phyloP scores from a whole-genome alignment of 306 rosid genomes.

The Vigna hirtella region DNA sequence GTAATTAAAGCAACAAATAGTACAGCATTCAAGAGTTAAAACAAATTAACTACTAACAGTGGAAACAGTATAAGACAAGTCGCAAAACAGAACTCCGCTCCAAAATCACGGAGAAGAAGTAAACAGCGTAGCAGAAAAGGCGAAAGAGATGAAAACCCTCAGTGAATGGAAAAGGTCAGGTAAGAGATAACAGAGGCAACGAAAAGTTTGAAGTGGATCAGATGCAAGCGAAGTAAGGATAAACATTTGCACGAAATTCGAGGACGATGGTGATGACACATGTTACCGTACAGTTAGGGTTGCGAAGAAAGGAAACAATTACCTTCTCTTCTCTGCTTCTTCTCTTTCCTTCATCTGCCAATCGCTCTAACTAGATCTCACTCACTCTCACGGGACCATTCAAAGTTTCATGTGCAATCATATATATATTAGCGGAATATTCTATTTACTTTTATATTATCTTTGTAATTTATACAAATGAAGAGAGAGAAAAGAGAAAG shows the following conservation, averaged over 20 bases:
- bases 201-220: slow-evolving; percentile 49
- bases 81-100: neutral
- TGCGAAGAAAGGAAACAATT: slow-evolving; percentile 43
- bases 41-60: neutral
- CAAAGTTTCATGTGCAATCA: neutral
- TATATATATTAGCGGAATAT: neutral
- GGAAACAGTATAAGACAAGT: neutral
- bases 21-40: neutral
- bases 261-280: slow-evolving; percentile 45
- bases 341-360: slow-evolving; percentile 23
- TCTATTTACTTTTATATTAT: neutral
- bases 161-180: neutral
- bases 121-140: neutral
- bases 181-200: neutral
- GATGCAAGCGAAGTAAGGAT: neutral
- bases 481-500: neutral
- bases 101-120: neutral
- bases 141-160: neutral
- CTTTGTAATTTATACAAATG: neutral
- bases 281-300: slow-evolving; percentile 55
- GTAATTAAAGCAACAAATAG: neutral
- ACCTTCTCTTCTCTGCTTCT: slow-evolving; percentile 35
- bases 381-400: slow-evolving; percentile 25
- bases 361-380: slow-evolving; percentile 64
- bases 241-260: slow-evolving; percentile 38